Evolutionary conservation across 164 flowering plant genomes (phyloP).

Genomic region (Liquidambar formosana): DNA sequence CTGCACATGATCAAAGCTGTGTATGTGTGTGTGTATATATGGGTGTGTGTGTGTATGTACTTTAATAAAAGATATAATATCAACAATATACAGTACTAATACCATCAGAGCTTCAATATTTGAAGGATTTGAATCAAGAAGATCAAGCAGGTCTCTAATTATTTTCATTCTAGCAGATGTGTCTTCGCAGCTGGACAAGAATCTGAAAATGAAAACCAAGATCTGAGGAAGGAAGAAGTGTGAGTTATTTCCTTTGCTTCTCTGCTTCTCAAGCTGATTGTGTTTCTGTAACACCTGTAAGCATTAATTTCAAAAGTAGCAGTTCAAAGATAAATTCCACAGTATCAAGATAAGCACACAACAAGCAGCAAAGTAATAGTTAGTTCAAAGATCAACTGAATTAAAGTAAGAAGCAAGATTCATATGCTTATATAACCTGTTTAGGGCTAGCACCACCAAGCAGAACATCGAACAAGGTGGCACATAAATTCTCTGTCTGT

Average conservation of each 20-base stretch:
- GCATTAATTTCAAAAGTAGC: conserved; percentile 6
- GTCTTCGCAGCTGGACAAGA: conserved; percentile 67
- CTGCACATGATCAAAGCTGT: too few relatives aligned
- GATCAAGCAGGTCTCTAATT: conserved; percentile 76
- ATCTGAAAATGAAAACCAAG: conserved; percentile 75
- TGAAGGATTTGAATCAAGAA: conserved; percentile 88
- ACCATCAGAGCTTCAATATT: conserved; percentile 96
- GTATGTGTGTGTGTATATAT: not conserved
- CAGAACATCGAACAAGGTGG: conserved; percentile 93
- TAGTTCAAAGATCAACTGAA: conserved; percentile 1
- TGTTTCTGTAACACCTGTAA: conserved; percentile 82
- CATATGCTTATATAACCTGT: conserved; percentile 58
- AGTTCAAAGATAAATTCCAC: conserved; percentile 2
- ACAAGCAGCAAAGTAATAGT: not conserved
- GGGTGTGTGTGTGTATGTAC: too few relatives aligned
- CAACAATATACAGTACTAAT: conserved; percentile 8
- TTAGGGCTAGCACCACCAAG: conserved; percentile 99
- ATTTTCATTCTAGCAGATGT: conserved; percentile 60
- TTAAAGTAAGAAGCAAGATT: conserved; percentile 2
- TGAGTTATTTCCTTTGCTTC: conserved; percentile 51
- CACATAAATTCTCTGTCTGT: conserved; percentile 79
- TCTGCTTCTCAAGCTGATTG: conserved; percentile 61
- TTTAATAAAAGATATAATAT: not conserved
- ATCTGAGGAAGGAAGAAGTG: conserved; percentile 93
- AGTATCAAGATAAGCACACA: not conserved